Evolutionary conservation across 2,329 filamentous ascomycete species (phyloP), one percentile per base, ranked within the genome.

Genomic region (Arthroderma uncinatum): DNA sequence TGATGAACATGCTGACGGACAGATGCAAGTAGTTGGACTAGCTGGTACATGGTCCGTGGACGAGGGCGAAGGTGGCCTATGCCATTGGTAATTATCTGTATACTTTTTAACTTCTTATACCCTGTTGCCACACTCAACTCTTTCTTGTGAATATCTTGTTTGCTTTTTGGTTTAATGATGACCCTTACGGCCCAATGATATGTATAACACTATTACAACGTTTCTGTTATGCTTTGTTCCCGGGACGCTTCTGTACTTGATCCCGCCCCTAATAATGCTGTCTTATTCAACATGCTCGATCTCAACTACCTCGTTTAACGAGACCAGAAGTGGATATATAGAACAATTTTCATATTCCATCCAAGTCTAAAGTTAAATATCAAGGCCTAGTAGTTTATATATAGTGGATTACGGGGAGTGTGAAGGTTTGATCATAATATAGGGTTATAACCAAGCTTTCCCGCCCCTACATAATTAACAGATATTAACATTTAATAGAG

Each of bases 31-130:
- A 58, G 80, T 83, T 56, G 91, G 91, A 0, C 74, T 96, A 55
- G 89, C 90, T 4, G 89, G 88, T 1, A 85, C 83, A 0, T 96
- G 91, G 91, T 86, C 83, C n/a, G 85, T 93, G 67, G 89, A 94
- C 65, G 89, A 95, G 58, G 84, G 84, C 54, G 90, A 82, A 61
- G 81, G 81, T 23, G 82, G 82, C 0, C 75, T 81, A 21, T 81
- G 78, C 63, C 76, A 79, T 66, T 81, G 78, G 75, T 80, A 65
- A 53, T 12, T 1, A 12, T 10, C 2, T n/a, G n/a, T 2, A 9
- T n/a, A 28, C 8, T 14, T 47, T 30, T 2, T 30, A 25, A 12
- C 10, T n/a, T 16, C 28, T 58, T 21, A 25, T 40, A 14, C 36
- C 42, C n/a, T 34, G 8, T 25, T 19, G 1, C 39, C 21, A 44